phyloP scores from a whole-genome alignment of 306 rosid genomes.

The Gillenia trifoliata region DNA sequence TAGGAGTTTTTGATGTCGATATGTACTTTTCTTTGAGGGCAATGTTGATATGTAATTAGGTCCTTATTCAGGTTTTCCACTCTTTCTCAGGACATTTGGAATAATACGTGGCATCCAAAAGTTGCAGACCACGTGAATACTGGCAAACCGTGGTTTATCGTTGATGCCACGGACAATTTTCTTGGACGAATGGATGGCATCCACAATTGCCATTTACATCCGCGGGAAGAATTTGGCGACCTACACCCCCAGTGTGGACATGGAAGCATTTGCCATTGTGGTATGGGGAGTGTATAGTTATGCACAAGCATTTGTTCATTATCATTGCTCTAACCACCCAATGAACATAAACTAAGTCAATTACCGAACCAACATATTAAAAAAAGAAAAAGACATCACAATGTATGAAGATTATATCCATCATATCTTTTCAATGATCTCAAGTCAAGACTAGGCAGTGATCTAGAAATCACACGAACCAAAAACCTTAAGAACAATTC shows the following conservation, averaged over 20 bases:
- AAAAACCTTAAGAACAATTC: constrained; percentile 1
- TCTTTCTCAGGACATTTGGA: constrained; percentile 81
- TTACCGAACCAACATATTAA: neutral
- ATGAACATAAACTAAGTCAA: neutral
- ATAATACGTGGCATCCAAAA: constrained; percentile 89
- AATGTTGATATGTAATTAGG: neutral
- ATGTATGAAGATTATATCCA: neutral
- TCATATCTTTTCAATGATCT: constrained; percentile 1
- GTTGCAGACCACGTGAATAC: constrained; percentile 91
- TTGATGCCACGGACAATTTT: constrained; percentile 85
- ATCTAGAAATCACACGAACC: constrained; percentile 1
- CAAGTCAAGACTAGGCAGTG: constrained; percentile 1
- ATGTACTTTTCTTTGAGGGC: too few species aligned
- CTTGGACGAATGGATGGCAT: constrained; percentile 93
- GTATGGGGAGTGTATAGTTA: constrained; percentile 39
- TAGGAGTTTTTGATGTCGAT: too few species aligned
- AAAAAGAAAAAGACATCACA: neutral
- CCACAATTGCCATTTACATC: constrained; percentile 77
- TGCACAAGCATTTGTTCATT: neutral
- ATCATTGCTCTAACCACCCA: neutral
- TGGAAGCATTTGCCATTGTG: constrained; percentile 98
- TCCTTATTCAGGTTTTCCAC: neutral
- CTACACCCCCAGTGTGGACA: constrained; percentile 92
- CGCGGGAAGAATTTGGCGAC: constrained; percentile 81
- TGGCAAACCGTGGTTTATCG: constrained; percentile 80